Evolutionary conservation across 2,329 filamentous ascomycete genomes (phyloP), one percentile per base, ranked within the genome.

Genomic region (Cladophialophora yegresii): DNA sequence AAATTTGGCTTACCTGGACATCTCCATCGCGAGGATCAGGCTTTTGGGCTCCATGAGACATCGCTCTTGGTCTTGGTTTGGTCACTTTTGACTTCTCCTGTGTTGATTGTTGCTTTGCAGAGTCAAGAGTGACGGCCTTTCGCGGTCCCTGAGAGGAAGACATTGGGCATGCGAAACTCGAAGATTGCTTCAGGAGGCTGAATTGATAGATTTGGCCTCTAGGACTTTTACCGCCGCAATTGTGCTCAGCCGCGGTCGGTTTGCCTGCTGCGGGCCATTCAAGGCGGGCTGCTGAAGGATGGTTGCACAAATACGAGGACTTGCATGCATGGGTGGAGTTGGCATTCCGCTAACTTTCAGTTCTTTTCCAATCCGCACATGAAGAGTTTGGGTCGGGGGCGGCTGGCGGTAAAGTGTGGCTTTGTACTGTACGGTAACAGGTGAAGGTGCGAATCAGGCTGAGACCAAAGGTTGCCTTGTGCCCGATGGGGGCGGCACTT

Each of bases 81-180:
- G 47, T 51, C 47, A 51, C 23, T 51, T 26, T 51, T 26, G 47
- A 23, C 47, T 51, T 51, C 47, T 51, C 47, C 23, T 51, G 10
- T 51, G 47, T 45, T 45, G 40, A 45, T 45, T 45, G 4, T 13
- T 45, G 40, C 40, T 12, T 45, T 45, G 4, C 4, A 45, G 4
- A 45, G 40, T 45, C 40, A 45, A 45, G 40, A 45, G 40, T 45
- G 40, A 45, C 40, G n/a, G 40, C 40, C 40, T 45, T 45, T 20
- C 40, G 40, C 40, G 40, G 40, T 45, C 4, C 40, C 12, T 45
- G 40, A 45, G 40, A 45, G 40, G 40, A 45, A 45, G 40, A 45
- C 40, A 45, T 45, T 45, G 40, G 40, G 40, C 40, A 45, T 45
- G 40, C 40, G 40, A 45, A 45, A 4, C 40, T 45, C 40, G 40